phyloP scores from a whole-genome alignment of 306 rosid genomes.

The Prunus kanzakura region DNA sequence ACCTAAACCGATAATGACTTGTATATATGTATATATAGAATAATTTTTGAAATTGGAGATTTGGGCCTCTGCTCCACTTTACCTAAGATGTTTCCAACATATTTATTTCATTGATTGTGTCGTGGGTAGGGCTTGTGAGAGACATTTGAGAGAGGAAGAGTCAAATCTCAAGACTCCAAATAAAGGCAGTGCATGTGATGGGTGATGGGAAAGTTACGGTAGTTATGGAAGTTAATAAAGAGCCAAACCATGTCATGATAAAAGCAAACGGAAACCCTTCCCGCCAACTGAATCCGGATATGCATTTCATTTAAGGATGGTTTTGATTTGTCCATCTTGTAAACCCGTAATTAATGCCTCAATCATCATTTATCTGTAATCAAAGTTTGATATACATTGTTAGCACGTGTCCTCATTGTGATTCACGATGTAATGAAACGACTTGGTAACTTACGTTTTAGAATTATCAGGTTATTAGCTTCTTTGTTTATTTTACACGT shows the following conservation, averaged over 20 bases:
- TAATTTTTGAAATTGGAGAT: not conserved
- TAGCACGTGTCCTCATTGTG: too few species aligned
- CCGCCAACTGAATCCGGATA: slow-evolving; percentile 7
- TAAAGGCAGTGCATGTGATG: slow-evolving; percentile 18
- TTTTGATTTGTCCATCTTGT: not conserved
- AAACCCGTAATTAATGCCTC: not conserved
- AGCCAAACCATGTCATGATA: not conserved
- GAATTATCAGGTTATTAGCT: not conserved
- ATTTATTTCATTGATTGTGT: not conserved
- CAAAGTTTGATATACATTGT: not conserved
- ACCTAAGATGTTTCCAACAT: not conserved
- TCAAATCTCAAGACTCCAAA: slow-evolving; percentile 2
- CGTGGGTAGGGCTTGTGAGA: not conserved
- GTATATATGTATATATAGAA: not conserved
- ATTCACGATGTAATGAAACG: too few species aligned
- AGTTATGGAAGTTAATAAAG: slow-evolving; percentile 26
- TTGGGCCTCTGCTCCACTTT: not conserved
- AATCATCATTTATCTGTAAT: not conserved
- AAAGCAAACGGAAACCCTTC: slow-evolving; percentile 3
- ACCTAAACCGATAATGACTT: slow-evolving; percentile 2
- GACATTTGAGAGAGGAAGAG: not conserved
- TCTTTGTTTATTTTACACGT: not conserved
- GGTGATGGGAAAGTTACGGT: slow-evolving; percentile 7
- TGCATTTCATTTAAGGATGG: not conserved
- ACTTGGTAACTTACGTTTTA: too few species aligned